Conservation (phyloP, 2,329 filamentous ascomycete genomes). For the Penicillium janthinellum region DNA sequence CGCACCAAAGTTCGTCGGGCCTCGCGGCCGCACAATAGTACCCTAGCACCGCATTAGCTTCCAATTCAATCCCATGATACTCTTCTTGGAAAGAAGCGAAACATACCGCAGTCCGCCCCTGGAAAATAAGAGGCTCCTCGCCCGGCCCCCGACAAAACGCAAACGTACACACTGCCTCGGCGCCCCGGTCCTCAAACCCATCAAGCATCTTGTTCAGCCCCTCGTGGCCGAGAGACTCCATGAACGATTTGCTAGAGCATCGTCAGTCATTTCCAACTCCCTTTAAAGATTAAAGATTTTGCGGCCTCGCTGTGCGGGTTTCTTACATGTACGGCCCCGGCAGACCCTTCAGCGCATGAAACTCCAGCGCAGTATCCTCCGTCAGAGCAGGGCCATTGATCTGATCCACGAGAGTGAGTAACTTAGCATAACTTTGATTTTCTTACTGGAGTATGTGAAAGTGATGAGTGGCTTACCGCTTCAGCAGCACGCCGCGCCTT, state of each 20-base stretch:
- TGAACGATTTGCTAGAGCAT: slow-evolving; percentile 83
- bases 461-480: slow-evolving; percentile 52
- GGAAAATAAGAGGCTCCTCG: slow-evolving; percentile 81
- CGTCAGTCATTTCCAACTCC: slow-evolving; percentile 3
- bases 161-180: slow-evolving; percentile 94
- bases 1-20: slow-evolving; percentile 79
- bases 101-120: slow-evolving; percentile 79
- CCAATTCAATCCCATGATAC: not conserved
- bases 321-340: slow-evolving; percentile 93
- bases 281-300: not conserved
- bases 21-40: slow-evolving; percentile 81
- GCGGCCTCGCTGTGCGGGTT: not conserved
- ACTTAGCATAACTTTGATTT: too few relatives aligned
- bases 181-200: slow-evolving; percentile 86
- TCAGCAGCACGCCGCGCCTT: slow-evolving; percentile 85
- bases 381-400: slow-evolving; percentile 85
- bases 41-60: slow-evolving; percentile 52
- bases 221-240: slow-evolving; percentile 76
- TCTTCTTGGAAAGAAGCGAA: not conserved
- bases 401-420: slow-evolving; percentile 49
- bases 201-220: slow-evolving; percentile 88
- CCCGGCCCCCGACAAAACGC: slow-evolving; percentile 86
- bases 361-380: slow-evolving; percentile 94
- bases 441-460: too few relatives aligned
- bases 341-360: slow-evolving; percentile 84